Conservation (phyloP, 805 yeast species). For the Ogataea salicorniae region DNA sequence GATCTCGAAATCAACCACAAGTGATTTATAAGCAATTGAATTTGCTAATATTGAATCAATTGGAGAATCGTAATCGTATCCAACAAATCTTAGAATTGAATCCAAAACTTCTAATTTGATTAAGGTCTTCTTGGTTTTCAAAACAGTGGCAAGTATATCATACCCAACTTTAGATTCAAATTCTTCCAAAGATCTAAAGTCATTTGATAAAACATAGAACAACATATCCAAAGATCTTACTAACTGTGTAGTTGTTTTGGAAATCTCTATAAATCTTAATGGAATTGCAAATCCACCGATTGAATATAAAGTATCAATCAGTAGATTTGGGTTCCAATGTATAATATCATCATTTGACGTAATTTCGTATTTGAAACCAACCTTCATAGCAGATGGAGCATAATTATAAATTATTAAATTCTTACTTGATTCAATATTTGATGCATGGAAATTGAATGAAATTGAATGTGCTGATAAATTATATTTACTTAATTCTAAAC, state of each 20-base stretch:
- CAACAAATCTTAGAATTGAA: slow-evolving; percentile 46
- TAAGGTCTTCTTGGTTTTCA: slow-evolving; percentile 40
- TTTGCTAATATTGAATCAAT: slow-evolving; percentile 54
- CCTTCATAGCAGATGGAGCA: neutral
- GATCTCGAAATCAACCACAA: slow-evolving; percentile 60
- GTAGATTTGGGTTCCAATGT: slow-evolving; percentile 13
- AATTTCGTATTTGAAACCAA: neutral
- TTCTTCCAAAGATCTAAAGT: slow-evolving; percentile 50
- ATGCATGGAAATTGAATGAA: slow-evolving; percentile 19
- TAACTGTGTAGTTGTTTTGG: slow-evolving; percentile 32
- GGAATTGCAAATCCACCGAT: slow-evolving; percentile 50
- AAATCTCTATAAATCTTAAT: slow-evolving; percentile 41
- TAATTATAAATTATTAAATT: neutral
- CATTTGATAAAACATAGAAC: slow-evolving; percentile 38
- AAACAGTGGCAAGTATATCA: slow-evolving; percentile 48
- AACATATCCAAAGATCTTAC: slow-evolving; percentile 35
- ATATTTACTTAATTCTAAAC: neutral
- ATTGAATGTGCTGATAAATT: slow-evolving; percentile 2
- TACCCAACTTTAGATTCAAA: slow-evolving; percentile 60
- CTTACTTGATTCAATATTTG: slow-evolving; percentile 2
- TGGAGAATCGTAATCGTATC: slow-evolving; percentile 48
- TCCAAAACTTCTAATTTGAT: slow-evolving; percentile 43
- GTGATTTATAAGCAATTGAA: slow-evolving; percentile 47
- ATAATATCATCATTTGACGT: neutral
- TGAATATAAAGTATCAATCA: slow-evolving; percentile 28